These are phyloP conservation scores for Aspergillus cavernicola DNA, from an alignment of 495 filamentous ascomycete genomes.

Conservation along the genomic window DNA sequence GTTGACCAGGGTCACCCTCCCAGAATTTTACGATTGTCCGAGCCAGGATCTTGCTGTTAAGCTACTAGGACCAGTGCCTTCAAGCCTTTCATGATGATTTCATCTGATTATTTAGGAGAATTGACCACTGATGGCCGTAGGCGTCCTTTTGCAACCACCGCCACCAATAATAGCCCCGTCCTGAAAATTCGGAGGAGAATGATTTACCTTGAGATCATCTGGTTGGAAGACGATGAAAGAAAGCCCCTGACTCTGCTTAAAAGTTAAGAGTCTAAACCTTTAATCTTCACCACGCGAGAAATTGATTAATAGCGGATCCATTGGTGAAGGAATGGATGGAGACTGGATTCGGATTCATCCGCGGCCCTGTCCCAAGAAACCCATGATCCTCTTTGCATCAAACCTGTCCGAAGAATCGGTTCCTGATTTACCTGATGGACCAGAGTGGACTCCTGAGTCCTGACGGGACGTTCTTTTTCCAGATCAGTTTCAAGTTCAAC, in stretches of 20 bases:
- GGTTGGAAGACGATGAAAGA: slow-evolving; percentile 3
- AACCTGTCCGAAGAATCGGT: slow-evolving; percentile 20
- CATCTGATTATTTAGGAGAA: too few relatives aligned
- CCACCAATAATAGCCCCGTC: slow-evolving; percentile 5
- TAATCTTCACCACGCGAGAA: slow-evolving; percentile 19
- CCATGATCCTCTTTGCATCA: slow-evolving; percentile 12
- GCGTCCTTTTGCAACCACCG: slow-evolving; percentile 2
- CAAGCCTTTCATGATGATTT: too few relatives aligned
- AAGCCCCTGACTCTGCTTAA: background rate
- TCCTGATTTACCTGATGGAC: slow-evolving; percentile 13
- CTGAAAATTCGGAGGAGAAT: slow-evolving; percentile 9
- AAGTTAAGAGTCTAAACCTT: too few relatives aligned
- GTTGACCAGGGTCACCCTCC: background rate
- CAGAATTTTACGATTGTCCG: background rate
- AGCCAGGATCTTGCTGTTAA: slow-evolving; percentile 1
- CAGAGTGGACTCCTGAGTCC: slow-evolving; percentile 24
- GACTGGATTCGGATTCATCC: slow-evolving; percentile 24
- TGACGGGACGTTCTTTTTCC: slow-evolving; percentile 13
- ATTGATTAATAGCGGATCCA: slow-evolving; percentile 15
- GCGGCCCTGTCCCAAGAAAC: slow-evolving; percentile 18
- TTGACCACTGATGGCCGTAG: background rate
- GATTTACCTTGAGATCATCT: background rate
- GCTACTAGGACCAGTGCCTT: background rate
- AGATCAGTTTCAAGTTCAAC: slow-evolving; percentile 8
- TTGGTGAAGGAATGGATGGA: slow-evolving; percentile 9